Conservation (phyloP, 139 green algal genomes). For the Chlorella sorokiniana region DNA sequence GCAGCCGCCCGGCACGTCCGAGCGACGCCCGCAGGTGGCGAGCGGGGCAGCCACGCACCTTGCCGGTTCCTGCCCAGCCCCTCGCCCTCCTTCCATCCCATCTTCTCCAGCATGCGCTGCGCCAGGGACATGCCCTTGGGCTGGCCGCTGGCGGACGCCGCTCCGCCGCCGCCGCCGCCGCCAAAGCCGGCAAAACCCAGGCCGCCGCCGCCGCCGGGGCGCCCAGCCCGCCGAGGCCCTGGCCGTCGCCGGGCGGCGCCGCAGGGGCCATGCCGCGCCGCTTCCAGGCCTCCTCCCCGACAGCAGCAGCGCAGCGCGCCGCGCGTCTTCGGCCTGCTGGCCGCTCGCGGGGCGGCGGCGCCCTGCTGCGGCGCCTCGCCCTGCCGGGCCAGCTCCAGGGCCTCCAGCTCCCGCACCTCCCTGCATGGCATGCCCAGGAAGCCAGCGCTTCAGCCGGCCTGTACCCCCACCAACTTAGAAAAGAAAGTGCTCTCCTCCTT, state of each 20-base stretch:
- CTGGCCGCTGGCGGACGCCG: neutral
- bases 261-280: conserved; percentile 9
- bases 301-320: conserved; percentile 49
- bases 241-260: conserved; percentile 1
- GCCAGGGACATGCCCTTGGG: conserved; percentile 45
- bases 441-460: too few relatives aligned
- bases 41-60: too few relatives aligned
- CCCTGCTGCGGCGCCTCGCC: neutral
- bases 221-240: neutral
- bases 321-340: conserved; percentile 38
- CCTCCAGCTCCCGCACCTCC: conserved; percentile 35
- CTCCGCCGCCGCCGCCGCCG: conserved; percentile 2
- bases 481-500: too few relatives aligned
- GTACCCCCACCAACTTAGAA: too few relatives aligned
- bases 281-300: conserved; percentile 62
- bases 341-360: neutral
- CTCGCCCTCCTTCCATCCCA: conserved; percentile 94
- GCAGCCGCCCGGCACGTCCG: too few relatives aligned
- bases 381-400: conserved; percentile 39
- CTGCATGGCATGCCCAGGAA: neutral
- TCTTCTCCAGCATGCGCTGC: conserved; percentile 87
- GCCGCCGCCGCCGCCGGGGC: neutral
- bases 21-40: too few relatives aligned
- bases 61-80: conserved; percentile 75
- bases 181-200: neutral